These are phyloP conservation scores for Cucumis hystrix DNA, from an alignment of 306 rosid species.

Conservation along the genomic window DNA sequence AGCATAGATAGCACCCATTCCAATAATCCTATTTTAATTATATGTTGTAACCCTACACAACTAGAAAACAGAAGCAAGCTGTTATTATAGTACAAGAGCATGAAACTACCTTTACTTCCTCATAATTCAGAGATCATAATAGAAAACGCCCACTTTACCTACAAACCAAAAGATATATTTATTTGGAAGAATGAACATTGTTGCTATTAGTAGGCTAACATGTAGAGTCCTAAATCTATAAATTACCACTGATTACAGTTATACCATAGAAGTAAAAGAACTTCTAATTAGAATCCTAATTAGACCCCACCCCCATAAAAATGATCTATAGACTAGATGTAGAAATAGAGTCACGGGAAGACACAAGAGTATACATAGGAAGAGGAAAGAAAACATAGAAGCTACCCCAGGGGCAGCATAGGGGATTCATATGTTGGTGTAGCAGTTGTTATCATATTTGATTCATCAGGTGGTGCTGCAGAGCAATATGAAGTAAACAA, in stretches of 20 bases:
- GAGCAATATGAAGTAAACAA: not conserved
- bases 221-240: constrained; percentile 33
- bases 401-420: not conserved
- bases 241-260: constrained; percentile 20
- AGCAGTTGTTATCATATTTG: not conserved
- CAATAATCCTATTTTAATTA: constrained; percentile 11
- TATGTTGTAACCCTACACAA: constrained; percentile 29
- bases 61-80: constrained; percentile 38
- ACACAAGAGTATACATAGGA: not conserved
- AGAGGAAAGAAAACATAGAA: not conserved
- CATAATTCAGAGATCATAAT: constrained; percentile 99
- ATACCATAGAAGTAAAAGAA: not conserved
- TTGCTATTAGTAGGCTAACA: constrained; percentile 63
- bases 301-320: not conserved
- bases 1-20: constrained; percentile 5
- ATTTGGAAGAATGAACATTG: constrained; percentile 92
- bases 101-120: constrained; percentile 99
- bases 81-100: constrained; percentile 60
- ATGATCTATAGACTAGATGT: not conserved
- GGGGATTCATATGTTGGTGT: not conserved
- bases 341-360: not conserved
- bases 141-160: constrained; percentile 98
- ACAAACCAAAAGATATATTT: constrained; percentile 97
- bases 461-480: not conserved
- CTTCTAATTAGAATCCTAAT: not conserved